Percentiles rank a stretch among this genome's conserved stretches.
Conservation (phyloP, 257 asterid species). For the Jacaranda mimosifolia region DNA sequence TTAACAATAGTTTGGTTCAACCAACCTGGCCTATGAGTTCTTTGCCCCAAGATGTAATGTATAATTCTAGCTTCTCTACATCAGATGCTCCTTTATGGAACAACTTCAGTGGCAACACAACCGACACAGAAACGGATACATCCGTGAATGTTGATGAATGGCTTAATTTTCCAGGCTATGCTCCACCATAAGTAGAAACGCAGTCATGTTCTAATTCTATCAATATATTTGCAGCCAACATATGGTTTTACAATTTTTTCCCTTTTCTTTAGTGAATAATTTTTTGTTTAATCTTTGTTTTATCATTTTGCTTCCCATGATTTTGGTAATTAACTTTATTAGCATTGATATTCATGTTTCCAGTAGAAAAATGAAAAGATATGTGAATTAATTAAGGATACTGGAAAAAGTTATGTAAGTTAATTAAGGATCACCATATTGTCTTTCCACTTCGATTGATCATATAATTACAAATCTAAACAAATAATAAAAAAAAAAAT, state of each 20-base stretch:
- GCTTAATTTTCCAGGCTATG: constrained; percentile 40
- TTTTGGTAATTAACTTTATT: background rate
- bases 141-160: constrained; percentile 36
- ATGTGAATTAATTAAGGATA: background rate
- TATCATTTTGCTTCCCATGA: background rate
- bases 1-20: constrained; percentile 27
- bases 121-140: constrained; percentile 32
- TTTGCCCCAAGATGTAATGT: constrained; percentile 25
- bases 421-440: too few relatives aligned
- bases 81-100: constrained; percentile 39
- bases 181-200: constrained; percentile 23
- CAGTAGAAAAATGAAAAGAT: too few relatives aligned
- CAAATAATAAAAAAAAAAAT: too few relatives aligned
- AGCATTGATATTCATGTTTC: too few relatives aligned
- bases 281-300: too few relatives aligned
- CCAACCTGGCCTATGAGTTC: constrained; percentile 35
- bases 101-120: constrained; percentile 34
- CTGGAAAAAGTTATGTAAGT: background rate
- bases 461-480: too few relatives aligned
- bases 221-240: background rate
- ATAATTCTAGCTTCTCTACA: constrained; percentile 26
- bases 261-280: background rate
- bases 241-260: background rate
- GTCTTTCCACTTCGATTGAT: too few relatives aligned
- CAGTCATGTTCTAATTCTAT: constrained; percentile 19